Evolutionary conservation across 2,329 filamentous ascomycete genomes (phyloP).

Genomic region (Trichoderma guizhouense): DNA sequence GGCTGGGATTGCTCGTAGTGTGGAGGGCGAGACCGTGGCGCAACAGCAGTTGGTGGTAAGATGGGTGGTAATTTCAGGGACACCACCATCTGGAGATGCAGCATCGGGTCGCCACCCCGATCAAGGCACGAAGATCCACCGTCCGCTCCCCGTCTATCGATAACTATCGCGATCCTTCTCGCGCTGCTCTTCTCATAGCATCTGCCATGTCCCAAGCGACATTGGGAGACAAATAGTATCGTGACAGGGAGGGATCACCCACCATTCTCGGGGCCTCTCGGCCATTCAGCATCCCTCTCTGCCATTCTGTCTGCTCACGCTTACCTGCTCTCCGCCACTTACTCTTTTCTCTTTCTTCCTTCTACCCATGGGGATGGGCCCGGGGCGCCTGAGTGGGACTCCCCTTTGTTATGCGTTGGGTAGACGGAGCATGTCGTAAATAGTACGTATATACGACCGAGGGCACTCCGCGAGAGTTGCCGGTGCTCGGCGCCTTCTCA

Average conservation of each 20-base stretch:
- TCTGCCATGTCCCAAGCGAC: not conserved
- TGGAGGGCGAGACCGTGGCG: not conserved
- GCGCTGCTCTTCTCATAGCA: not conserved
- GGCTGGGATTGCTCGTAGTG: not conserved
- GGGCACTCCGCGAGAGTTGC: slow-evolving; percentile 11
- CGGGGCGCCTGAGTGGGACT: not conserved
- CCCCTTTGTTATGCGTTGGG: slow-evolving; percentile 14
- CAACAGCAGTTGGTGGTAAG: not conserved
- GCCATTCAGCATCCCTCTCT: slow-evolving; percentile 7
- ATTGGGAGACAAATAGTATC: not conserved
- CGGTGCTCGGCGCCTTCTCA: not conserved
- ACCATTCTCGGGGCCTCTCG: slow-evolving; percentile 10
- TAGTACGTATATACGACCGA: slow-evolving; percentile 16
- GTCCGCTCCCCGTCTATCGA: not conserved
- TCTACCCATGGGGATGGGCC: slow-evolving; percentile 1
- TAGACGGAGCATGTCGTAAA: slow-evolving; percentile 3
- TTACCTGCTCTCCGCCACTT: not conserved
- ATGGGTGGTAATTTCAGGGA: slow-evolving; percentile 16
- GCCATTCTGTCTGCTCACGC: not conserved
- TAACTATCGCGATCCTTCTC: not conserved
- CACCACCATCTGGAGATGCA: slow-evolving; percentile 9
- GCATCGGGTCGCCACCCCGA: slow-evolving; percentile 3
- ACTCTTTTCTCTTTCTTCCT: not conserved
- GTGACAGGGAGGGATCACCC: not conserved
- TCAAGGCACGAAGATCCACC: slow-evolving; percentile 4